phyloP scores from a whole-genome alignment of 176 grass and related monocot genomes.

The Areca catechu region DNA sequence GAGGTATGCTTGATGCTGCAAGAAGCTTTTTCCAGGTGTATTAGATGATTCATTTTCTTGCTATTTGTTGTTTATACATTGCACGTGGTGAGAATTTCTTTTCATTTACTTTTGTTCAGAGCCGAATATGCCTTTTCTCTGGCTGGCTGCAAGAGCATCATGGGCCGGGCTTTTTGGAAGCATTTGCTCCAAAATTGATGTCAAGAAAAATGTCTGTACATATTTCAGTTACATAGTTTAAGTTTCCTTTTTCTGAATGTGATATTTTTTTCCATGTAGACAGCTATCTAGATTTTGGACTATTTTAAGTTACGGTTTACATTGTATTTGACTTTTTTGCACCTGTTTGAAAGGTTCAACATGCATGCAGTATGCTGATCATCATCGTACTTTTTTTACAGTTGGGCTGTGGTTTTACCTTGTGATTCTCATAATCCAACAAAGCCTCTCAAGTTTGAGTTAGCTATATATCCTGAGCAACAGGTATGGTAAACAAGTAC shows the following conservation, averaged over 20 bases:
- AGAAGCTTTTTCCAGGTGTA: no score
- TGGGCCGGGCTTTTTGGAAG: conserved; percentile 81
- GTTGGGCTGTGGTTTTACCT: conserved; percentile 85
- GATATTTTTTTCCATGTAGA: no score
- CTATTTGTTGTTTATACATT: no score
- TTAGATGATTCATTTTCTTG: no score
- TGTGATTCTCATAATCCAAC: conserved; percentile 36
- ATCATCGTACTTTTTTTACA: conserved; percentile 16
- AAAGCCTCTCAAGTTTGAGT: conserved; percentile 54
- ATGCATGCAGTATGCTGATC: not conserved
- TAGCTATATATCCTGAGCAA: conserved; percentile 74
- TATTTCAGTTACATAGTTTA: no score
- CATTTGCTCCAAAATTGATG: conserved; percentile 68
- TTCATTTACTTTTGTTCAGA: conserved; percentile 33
- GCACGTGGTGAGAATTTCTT: no score
- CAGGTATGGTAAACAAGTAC: conserved; percentile 28
- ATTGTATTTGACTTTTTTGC: no score
- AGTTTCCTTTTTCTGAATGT: no score
- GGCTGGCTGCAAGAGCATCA: conserved; percentile 84
- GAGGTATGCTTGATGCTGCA: conserved; percentile 43
- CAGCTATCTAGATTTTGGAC: no score
- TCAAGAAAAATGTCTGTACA: conserved; percentile 62
- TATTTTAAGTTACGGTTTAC: no score
- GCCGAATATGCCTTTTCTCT: conserved; percentile 59
- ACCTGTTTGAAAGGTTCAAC: no score